Evolutionary conservation across 2,329 filamentous ascomycete species (phyloP), one percentile per base, ranked within the genome.

Genomic region (Fusarium duplospermum): DNA sequence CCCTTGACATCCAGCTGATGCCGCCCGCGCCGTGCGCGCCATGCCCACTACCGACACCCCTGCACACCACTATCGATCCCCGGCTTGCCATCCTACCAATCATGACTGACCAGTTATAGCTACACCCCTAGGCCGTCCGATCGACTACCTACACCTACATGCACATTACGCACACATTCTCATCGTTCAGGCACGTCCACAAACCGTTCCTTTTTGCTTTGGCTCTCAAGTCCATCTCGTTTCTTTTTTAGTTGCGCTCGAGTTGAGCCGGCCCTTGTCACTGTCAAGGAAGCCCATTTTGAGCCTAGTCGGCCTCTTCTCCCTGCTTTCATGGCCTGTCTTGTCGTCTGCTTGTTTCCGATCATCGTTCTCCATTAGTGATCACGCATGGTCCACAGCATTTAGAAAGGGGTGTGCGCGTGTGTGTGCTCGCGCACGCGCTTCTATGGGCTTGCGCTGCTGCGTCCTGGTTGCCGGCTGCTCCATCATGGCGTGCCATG

Each of bases 1-100:
- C 65, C 68, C 69, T 71, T 65, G 63, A 64, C 65, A 75, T 65
- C 76, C 77, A 78, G 77, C 77, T 78, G 77, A 78, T 76, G 67
- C 69, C 64, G 56, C 66, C 71, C 66, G 69, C 74, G 76, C 69
- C 61, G 71, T 70, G 64, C 66, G 64, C 66, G 56, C 67, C 50
- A 70, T 73, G 40, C 33, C 38, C 73, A 76, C 73, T 79, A 78
- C 77, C 77, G 73, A 20, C 74, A 79, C 77, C 77, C 77, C 75
- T 79, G 74, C 67, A 73, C 77, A 79, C 74, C 71, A 78, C 76
- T 70, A 79, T 76, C 52, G 71, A 73, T 72, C 62, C 52, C 65
- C 59, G 61, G 24, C 20, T 42, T 47, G 42, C 61, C 65, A 45
- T 24, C 16, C 47, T 64, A 54, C 77, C 77, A 79, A 79, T 79